Evolutionary conservation across 371 early-diverging fungal species (phyloP), one percentile per base, ranked within the genome.

Genomic region (Mortierella sp.): DNA sequence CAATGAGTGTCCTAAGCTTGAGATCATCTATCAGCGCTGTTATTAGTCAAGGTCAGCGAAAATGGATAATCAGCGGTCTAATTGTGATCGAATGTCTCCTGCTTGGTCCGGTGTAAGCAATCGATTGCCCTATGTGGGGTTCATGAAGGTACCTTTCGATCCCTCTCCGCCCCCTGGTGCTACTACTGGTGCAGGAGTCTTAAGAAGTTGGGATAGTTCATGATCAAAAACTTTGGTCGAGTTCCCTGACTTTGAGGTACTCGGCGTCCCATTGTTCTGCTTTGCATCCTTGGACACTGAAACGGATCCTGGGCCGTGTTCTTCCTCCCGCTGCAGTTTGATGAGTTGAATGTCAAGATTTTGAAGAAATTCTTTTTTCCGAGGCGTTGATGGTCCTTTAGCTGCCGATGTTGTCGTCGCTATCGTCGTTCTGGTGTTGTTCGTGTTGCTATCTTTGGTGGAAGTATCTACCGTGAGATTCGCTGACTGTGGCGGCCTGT

Each of bases 271-370:
- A 38, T 65, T 75, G 9, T 16, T 24, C 42, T 47, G 45, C 48
- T 74, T 83, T 47, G 31, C 13, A 24, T 81, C 73, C 54, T 73
- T 76, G 19, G 72, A 68, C 10, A 16, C 74, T 13, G 70, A 38
- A 5, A n/a, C 4, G 6, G 75, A 19, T 2, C 75, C 77, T 26
- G 60, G 77, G 21, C 48, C 60, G 8, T 73, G 76, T 10, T 77
- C 81, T 1, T 84, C 84, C 2, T 72, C 75, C 54, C 70, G 72
- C 57, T 84, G 81, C 11, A 82, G 54, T 54, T 85, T 85, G 54
- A 74, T 80, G 48, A 85, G 82, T 28, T 85, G 82, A 11, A 74
- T 73, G 38, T 85, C 86, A 38, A 85, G 70, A 45, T 38, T 77
- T 28, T 85, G 80, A 38, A 85, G 75, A 68, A 85, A 85, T 0